Base-by-base conservation (phyloP, 108 stramenopile genomes). In the Fistulifera pelliculosa region DNA sequence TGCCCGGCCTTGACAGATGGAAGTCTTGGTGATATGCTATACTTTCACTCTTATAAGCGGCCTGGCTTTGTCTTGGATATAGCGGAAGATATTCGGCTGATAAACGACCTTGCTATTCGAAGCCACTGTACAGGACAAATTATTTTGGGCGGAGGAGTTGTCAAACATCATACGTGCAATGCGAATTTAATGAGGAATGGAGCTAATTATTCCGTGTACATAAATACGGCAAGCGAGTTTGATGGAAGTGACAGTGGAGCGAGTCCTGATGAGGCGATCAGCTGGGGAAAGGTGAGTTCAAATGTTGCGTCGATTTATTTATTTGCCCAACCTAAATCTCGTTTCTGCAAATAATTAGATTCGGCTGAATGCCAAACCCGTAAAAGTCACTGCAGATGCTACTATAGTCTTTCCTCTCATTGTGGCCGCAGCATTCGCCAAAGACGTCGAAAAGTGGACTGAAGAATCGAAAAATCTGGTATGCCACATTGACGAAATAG, bases 1-100 rank as follows among this genome's bases (percentile, higher is more conserved):
- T 98, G 96, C 69, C 99, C 99, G 0, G 99, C 99, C 3, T 54
- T 99, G 47, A 99, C 99, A 16, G 99, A 99, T 71, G 99, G 99
- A 14, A 92, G 89, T 47, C 62, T 99, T 43, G 99, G 99, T 8
- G 99, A 99, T 62, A 99, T 99, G 99, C 66, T 99, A 4, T 99
- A 96, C 73, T 99, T 99, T 56, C 95, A 94, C 68, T 91, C 90
- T 31, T 99, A 99, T 87, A 99, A 98, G 79, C 82, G 94, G 0
- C 81, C 84, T 38, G 95, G 95, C 15, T 96, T 99, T 54, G 62
- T 93, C 8, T 50, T 98, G 40, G 99, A 99, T 64, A 95, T 96
- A 43, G 79, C 72, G 3, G 80, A 89, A 17, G 99, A 98, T 66
- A 97, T 99, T 50, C 92, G 95, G 12, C 59, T 54, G 8, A 87